phyloP scores from a whole-genome alignment of 2,329 filamentous ascomycete species.

The Alternaria solani region DNA sequence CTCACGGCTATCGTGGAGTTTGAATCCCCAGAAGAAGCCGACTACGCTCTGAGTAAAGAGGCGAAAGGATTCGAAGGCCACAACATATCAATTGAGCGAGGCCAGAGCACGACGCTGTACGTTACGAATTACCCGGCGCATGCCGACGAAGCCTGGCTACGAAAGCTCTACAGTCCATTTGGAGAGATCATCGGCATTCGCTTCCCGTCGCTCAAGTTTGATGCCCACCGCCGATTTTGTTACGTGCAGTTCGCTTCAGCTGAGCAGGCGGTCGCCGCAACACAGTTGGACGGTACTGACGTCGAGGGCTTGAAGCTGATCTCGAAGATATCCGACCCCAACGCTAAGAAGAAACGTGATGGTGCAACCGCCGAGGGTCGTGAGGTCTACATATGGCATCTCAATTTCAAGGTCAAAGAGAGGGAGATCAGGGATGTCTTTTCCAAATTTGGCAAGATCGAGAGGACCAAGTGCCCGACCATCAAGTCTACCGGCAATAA shows the following conservation, averaged over 20 bases:
- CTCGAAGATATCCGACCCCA: conserved; percentile 85
- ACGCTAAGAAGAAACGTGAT: conserved; percentile 76
- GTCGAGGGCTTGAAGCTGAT: conserved; percentile 73
- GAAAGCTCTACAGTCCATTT: conserved; percentile 70
- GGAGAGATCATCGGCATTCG: conserved; percentile 86
- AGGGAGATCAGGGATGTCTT: conserved; percentile 76
- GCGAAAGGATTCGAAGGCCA: conserved; percentile 79
- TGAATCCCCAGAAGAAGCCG: conserved; percentile 77
- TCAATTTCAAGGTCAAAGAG: conserved; percentile 81
- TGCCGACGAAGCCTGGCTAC: conserved; percentile 75
- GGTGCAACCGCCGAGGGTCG: conserved; percentile 86
- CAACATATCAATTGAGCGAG: conserved; percentile 76
- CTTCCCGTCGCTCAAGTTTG: conserved; percentile 89
- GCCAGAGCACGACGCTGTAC: conserved; percentile 81
- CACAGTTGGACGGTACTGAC: conserved; percentile 73
- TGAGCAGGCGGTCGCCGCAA: conserved; percentile 60
- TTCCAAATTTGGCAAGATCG: conserved; percentile 76
- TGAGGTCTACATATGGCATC: conserved; percentile 85
- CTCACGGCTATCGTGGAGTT: conserved; percentile 86
- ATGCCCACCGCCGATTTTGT: conserved; percentile 89
- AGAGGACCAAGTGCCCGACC: conserved; percentile 74
- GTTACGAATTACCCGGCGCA: conserved; percentile 87
- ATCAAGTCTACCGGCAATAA: conserved; percentile 70
- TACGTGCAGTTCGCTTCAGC: conserved; percentile 85
- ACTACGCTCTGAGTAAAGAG: conserved; percentile 81